These are phyloP conservation scores for Aureobasidium musti DNA, from an alignment of 2,329 filamentous ascomycete genomes.

Conservation along the genomic window DNA sequence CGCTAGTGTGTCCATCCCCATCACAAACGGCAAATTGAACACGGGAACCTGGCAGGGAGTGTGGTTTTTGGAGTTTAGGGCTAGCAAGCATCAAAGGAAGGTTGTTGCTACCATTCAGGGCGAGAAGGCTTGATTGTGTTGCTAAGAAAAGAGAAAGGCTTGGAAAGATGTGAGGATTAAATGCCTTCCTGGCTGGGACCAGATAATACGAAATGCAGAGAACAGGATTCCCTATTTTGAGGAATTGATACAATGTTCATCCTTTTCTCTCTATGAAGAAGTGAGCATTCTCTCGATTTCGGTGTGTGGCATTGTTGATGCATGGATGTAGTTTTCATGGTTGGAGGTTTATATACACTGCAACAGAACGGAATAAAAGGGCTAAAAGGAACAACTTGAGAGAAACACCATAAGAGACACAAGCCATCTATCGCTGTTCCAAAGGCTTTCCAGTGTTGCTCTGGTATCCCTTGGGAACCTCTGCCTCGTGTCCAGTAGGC, in stretches of 20 bases:
- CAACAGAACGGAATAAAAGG: background rate
- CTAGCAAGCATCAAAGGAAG: constrained; percentile 71
- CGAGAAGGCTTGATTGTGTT: constrained; percentile 57
- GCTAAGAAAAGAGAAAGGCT: background rate
- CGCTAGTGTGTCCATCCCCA: constrained; percentile 86
- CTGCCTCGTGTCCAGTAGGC: constrained; percentile 59
- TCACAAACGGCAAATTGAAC: constrained; percentile 76
- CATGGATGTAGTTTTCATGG: background rate
- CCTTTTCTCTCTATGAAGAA: too few species aligned
- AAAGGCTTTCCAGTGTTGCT: constrained; percentile 60
- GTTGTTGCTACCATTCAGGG: constrained; percentile 95
- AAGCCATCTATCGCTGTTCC: constrained; percentile 58
- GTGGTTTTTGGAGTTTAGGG: constrained; percentile 91
- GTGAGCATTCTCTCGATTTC: too few species aligned
- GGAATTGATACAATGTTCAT: too few species aligned
- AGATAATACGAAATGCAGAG: too few species aligned
- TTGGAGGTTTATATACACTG: constrained; percentile 21
- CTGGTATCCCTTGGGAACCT: constrained; percentile 57
- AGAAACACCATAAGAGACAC: background rate
- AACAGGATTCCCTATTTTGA: too few species aligned
- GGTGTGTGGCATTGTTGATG: too few species aligned
- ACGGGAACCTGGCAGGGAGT: constrained; percentile 82
- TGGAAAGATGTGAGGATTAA: background rate
- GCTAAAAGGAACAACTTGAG: background rate
- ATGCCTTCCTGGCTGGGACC: too few species aligned